Evolutionary conservation across 345 rosid genomes (phyloP).

Genomic region (Microcos paniculata): DNA sequence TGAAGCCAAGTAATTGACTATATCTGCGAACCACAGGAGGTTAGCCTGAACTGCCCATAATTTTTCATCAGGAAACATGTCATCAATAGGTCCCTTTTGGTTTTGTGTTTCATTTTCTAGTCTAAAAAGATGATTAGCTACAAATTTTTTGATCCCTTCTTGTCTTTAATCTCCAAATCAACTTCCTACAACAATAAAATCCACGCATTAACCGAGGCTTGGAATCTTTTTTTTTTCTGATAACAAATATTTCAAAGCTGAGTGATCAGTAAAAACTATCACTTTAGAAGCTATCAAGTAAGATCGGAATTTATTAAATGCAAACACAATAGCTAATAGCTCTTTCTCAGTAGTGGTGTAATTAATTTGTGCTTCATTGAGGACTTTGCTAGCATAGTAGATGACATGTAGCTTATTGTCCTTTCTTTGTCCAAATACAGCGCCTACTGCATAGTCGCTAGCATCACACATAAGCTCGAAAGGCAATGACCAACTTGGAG

Average conservation of each 20-base stretch:
- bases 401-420: too few species aligned
- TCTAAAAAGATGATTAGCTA: background rate
- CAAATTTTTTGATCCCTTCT: background rate
- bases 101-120: background rate
- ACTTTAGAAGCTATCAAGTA: too few species aligned
- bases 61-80: slow-evolving; percentile 12
- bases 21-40: background rate
- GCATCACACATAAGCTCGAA: too few species aligned
- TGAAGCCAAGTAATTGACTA: background rate
- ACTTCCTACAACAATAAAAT: background rate
- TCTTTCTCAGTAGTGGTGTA: slow-evolving; percentile 1
- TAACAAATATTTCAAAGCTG: too few species aligned
- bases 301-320: background rate
- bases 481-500: too few species aligned
- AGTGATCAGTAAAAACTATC: too few species aligned
- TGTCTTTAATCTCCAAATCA: background rate
- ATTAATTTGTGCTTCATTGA: too few species aligned
- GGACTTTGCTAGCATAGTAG: too few species aligned
- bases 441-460: too few species aligned
- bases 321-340: background rate
- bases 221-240: too few species aligned
- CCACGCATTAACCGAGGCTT: too few species aligned
- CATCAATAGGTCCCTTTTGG: background rate
- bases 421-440: too few species aligned
- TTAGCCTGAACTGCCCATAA: background rate